A percentile compares a stretch with the other conserved stretches of the same genome.
Evolutionary conservation across 2,329 filamentous ascomycete species (phyloP).

Genomic region (Emmonsia crescens): DNA sequence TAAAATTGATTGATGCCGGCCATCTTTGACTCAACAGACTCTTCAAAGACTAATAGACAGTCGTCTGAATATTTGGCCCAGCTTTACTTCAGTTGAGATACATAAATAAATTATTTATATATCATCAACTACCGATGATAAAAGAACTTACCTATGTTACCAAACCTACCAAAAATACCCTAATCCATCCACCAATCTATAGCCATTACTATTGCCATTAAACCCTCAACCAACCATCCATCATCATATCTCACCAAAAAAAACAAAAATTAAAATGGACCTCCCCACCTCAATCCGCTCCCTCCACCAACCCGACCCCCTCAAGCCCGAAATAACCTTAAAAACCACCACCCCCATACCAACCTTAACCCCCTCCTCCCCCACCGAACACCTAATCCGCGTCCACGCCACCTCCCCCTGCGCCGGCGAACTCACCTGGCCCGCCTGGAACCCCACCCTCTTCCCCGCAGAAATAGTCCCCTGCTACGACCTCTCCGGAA

Average conservation of each 20-base stretch:
- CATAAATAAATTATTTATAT: too few species aligned
- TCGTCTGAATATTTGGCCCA: too few species aligned
- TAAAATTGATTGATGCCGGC: too few species aligned
- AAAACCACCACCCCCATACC: slow-evolving; percentile 13
- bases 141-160: too few species aligned
- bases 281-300: neutral
- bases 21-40: too few species aligned
- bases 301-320: slow-evolving; percentile 1
- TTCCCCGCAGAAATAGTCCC: slow-evolving; percentile 23
- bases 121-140: too few species aligned
- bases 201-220: too few species aligned
- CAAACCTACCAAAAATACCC: too few species aligned
- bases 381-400: slow-evolving; percentile 29
- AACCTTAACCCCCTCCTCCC: slow-evolving; percentile 9
- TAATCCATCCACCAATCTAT: too few species aligned
- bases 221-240: neutral
- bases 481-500: slow-evolving; percentile 33
- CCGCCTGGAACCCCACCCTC: slow-evolving; percentile 9
- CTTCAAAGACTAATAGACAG: too few species aligned
- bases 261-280: neutral
- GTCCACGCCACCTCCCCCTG: slow-evolving; percentile 30
- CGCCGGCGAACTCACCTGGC: slow-evolving; percentile 34
- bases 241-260: neutral
- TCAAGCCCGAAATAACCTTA: neutral
- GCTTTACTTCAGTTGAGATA: too few species aligned